Conservation (phyloP, 306 rosid genomes). For the Citrullus mucosospermus region DNA sequence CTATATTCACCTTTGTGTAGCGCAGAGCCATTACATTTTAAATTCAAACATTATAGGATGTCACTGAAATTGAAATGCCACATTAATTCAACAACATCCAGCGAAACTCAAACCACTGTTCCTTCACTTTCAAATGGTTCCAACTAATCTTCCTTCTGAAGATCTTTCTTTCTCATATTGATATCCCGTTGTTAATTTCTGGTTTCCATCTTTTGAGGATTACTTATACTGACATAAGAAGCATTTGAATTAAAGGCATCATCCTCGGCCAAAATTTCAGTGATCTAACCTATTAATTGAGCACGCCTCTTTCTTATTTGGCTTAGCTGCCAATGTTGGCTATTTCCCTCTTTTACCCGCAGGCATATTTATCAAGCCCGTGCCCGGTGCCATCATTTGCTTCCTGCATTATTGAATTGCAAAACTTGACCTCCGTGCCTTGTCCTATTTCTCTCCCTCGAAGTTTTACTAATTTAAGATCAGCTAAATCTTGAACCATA, state of each 20-base stretch:
- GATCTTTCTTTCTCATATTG: background rate
- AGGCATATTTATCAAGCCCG: background rate
- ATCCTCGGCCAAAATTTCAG: background rate
- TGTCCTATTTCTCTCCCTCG: background rate
- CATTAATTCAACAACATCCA: background rate
- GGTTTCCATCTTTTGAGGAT: background rate
- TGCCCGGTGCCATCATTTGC: background rate
- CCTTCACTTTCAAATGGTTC: background rate
- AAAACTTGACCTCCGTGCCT: background rate
- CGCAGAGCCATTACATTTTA: background rate
- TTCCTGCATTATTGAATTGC: background rate
- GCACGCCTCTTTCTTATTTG: background rate
- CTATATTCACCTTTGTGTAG: background rate
- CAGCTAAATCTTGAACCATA: background rate
- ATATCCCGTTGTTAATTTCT: background rate
- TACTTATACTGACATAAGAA: background rate
- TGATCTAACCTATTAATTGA: background rate
- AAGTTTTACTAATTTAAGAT: background rate
- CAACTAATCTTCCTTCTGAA: background rate
- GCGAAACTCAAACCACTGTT: background rate
- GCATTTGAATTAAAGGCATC: background rate
- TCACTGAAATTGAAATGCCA: background rate
- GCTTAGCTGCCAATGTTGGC: background rate
- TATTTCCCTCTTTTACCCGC: background rate
- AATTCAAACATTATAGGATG: background rate